phyloP scores from a whole-genome alignment of 345 rosid genomes.

The Sapria himalayana region DNA sequence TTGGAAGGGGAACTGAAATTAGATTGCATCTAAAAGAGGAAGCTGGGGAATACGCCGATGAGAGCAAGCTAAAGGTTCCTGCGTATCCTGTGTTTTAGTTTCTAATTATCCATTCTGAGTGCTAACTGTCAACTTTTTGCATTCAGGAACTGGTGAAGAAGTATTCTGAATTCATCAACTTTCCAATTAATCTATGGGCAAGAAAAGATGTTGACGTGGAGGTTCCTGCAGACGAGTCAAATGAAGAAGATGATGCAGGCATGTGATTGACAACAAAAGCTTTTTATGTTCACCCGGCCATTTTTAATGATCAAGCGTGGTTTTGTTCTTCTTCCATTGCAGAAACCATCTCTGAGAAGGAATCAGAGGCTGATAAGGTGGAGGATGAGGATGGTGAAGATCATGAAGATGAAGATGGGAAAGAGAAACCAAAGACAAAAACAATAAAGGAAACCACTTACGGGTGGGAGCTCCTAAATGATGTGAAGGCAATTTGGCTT shows the following conservation, averaged over 20 bases:
- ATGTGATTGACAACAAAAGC: slow-evolving; percentile 6
- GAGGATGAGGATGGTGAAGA: slow-evolving; percentile 37
- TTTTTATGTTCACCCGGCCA: not conserved
- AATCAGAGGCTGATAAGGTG: too few species aligned
- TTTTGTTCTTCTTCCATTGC: slow-evolving; percentile 7
- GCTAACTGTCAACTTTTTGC: not conserved
- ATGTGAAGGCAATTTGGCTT: slow-evolving; percentile 95
- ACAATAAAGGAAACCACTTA: slow-evolving; percentile 54
- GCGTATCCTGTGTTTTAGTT: slow-evolving; percentile 5
- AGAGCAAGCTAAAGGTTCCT: slow-evolving; percentile 84
- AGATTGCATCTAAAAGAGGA: slow-evolving; percentile 87
- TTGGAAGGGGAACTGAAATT: slow-evolving; percentile 96
- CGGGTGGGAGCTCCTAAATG: slow-evolving; percentile 92
- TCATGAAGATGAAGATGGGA: slow-evolving; percentile 47
- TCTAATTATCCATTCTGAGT: not conserved
- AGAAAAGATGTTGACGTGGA: slow-evolving; percentile 86
- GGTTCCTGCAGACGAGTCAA: slow-evolving; percentile 64
- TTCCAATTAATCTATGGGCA: slow-evolving; percentile 85
- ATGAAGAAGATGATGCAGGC: slow-evolving; percentile 64
- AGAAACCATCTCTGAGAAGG: slow-evolving; percentile 40
- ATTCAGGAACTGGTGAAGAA: slow-evolving; percentile 82
- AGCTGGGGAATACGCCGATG: slow-evolving; percentile 90
- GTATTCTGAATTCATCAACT: slow-evolving; percentile 93
- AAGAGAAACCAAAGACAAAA: slow-evolving; percentile 65
- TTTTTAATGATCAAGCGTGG: not conserved